Conservation (phyloP, 2,329 filamentous ascomycete genomes). For the Diaporthe nobilis region DNA sequence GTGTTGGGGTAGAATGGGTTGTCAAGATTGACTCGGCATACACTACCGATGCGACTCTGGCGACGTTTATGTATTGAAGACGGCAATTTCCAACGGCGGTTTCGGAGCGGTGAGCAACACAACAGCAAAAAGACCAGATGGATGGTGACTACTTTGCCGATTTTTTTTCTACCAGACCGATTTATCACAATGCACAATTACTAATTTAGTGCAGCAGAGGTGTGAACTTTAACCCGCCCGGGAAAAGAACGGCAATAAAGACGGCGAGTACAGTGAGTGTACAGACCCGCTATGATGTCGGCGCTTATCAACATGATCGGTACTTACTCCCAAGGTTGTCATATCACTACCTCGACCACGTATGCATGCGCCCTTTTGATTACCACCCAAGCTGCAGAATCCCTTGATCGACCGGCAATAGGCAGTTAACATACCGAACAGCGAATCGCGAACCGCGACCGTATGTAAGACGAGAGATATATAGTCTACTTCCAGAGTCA, state of each 20-base stretch:
- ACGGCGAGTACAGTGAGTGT: background rate
- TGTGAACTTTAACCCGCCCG: slow-evolving; percentile 7
- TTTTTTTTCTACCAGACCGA: background rate
- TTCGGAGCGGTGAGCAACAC: slow-evolving; percentile 1
- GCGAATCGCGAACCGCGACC: background rate
- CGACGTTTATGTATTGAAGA: background rate
- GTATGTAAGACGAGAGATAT: background rate
- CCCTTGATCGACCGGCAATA: background rate
- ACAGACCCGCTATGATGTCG: slow-evolving; percentile 26
- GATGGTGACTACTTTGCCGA: background rate
- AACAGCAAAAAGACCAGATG: background rate
- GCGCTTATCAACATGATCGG: background rate
- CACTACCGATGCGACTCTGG: background rate
- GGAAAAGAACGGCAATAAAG: slow-evolving; percentile 25
- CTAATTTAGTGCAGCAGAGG: slow-evolving; percentile 2
- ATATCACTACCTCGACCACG: background rate
- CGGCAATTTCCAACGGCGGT: background rate
- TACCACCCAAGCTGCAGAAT: background rate
- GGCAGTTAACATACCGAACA: background rate
- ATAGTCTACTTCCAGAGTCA: background rate
- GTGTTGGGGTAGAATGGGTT: background rate
- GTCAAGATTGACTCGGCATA: background rate
- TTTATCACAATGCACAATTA: slow-evolving; percentile 9
- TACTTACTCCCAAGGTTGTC: background rate
- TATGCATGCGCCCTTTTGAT: background rate